These are phyloP conservation scores for Xerocomus potaroensis DNA, from an alignment of 768 basidiomycete species.

Conservation along the genomic window DNA sequence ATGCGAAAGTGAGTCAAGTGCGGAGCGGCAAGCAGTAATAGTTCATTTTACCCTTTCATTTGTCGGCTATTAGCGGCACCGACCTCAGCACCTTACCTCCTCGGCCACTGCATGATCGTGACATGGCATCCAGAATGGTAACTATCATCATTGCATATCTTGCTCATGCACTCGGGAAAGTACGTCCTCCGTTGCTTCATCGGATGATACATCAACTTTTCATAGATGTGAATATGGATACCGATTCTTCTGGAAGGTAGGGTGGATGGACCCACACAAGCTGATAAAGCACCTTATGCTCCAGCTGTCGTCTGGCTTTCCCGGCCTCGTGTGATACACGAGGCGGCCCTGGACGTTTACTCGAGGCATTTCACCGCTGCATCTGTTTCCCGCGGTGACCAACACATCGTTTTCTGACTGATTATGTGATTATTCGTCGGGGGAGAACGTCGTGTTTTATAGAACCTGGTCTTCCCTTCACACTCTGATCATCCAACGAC, in stretches of 20 bases:
- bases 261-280: neutral
- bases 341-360: conserved; percentile 12
- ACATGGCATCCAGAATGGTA: too few relatives aligned
- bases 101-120: too few relatives aligned
- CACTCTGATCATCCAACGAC: neutral
- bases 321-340: conserved; percentile 19
- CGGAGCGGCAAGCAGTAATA: too few relatives aligned
- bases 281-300: neutral
- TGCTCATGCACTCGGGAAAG: neutral
- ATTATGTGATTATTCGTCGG: conserved; percentile 2
- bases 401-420: neutral
- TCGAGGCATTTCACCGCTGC: conserved; percentile 13
- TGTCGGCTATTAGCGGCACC: too few relatives aligned
- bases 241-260: neutral
- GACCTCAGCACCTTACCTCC: too few relatives aligned
- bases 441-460: neutral
- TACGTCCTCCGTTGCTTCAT: conserved; percentile 9
- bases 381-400: neutral
- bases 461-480: neutral
- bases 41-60: too few relatives aligned
- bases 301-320: neutral
- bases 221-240: neutral
- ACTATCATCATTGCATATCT: too few relatives aligned
- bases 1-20: too few relatives aligned
- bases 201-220: neutral